Base-by-base conservation (phyloP, 2,329 filamentous ascomycete species). In the Dendrostoma leiphaemia region DNA sequence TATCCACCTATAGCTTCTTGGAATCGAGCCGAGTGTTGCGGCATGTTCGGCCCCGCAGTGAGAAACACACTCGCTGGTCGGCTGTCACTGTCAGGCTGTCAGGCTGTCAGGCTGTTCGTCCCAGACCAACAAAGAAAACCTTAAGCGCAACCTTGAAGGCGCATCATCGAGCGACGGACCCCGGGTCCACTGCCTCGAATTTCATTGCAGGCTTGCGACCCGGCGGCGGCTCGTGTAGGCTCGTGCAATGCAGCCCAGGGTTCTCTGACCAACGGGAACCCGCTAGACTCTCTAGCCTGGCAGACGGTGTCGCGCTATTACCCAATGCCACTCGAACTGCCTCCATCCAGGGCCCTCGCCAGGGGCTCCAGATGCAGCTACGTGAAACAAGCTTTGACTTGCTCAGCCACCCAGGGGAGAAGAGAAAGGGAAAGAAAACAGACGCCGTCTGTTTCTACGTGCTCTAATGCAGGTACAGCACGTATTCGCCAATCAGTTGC, bases 361-460 rank as follows among this genome's bases (percentile, higher is more conserved):
- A 17, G 34, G 44, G n/a, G 44, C 28, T 19, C 44, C 12, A 32
- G 28, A 34, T 19, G 28, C 19, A 6, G 23, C 44, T 6, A 23
- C 19, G 10, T 56, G 48, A 56, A 56, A 52, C 53, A 56, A 34
- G 32, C 43, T 34, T 8, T 32, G 48, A 52, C 48, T 31, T 56
- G 53, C 54, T 57, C 54, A 57, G 54, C 54, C 54, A 54, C 54
- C 54, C n/a, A n/a, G n/a, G 37, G 53, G 48, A 37, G 48, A 52
- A 48, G 21, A 15, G 35, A 28, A 38, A 26, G 24, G 32, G 13
- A 8, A 41, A 24, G 19, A n/a, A n/a, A n/a, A n/a, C n/a, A n/a
- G n/a, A n/a, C n/a, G n/a, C n/a, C n/a, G 28, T 43, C 17, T 40
- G 32, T 8, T 19, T 24, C 17, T 31, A 15, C 21, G 15, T 13